Evolutionary conservation across 192 early-diverging fungal genomes (phyloP).

Genomic region (Paraglomus occultum): DNA sequence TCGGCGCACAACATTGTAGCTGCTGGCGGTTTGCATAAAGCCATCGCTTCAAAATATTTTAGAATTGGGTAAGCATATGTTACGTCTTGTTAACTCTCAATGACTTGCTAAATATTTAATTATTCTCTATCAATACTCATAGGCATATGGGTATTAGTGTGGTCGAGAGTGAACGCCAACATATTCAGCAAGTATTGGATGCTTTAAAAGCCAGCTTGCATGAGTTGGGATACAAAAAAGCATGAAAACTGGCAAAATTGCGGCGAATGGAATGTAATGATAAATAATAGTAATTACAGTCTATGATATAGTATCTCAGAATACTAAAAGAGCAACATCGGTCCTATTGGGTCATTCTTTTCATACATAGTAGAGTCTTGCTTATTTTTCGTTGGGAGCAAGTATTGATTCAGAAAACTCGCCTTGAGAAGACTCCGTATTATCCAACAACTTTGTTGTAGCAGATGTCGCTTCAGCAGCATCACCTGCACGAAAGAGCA

Average conservation of each 20-base stretch:
- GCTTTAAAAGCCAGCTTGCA: constrained; percentile 59
- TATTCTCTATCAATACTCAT: not conserved
- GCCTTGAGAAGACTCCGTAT: too few relatives aligned
- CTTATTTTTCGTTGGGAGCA: too few relatives aligned
- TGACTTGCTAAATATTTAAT: not conserved
- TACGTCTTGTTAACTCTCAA: not conserved
- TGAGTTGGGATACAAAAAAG: constrained; percentile 52
- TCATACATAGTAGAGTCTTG: too few relatives aligned
- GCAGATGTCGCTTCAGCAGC: too few relatives aligned
- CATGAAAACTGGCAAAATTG: not conserved
- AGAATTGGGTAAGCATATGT: constrained; percentile 63
- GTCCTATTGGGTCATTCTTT: too few relatives aligned
- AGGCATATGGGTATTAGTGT: constrained; percentile 84
- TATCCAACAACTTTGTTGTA: too few relatives aligned
- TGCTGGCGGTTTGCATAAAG: constrained; percentile 87
- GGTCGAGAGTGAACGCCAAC: constrained; percentile 61
- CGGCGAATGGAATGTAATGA: too few relatives aligned
- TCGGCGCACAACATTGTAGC: constrained; percentile 79
- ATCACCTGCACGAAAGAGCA: too few relatives aligned
- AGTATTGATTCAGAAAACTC: too few relatives aligned
- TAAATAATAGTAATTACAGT: too few relatives aligned
- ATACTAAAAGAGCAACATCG: too few relatives aligned
- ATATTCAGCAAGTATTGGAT: constrained; percentile 64
- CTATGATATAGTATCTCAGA: too few relatives aligned
- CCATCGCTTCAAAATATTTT: constrained; percentile 88